phyloP scores from a whole-genome alignment of 2,329 filamentous ascomycete species.

The Diaporthe vexans region DNA sequence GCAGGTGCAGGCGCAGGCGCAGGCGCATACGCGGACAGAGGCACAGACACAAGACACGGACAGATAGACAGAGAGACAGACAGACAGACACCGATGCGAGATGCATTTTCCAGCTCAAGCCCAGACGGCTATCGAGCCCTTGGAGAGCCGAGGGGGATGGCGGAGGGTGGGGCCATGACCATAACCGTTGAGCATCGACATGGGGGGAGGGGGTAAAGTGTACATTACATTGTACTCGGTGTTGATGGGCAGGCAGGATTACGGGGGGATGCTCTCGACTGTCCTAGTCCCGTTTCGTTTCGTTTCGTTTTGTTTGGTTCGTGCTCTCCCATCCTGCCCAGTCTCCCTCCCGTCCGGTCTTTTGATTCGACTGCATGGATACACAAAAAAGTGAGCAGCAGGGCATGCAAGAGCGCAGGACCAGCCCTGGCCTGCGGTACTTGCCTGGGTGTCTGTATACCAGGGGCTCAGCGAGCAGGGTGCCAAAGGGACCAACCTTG shows the following conservation, averaged over 20 bases:
- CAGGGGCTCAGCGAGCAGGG: not conserved
- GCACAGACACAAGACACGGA: not conserved
- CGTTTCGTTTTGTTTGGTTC: not conserved
- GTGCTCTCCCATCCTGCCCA: constrained; percentile 4
- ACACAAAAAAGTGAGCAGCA: not conserved
- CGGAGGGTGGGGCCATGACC: not conserved
- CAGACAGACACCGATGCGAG: not conserved
- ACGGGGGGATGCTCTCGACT: not conserved
- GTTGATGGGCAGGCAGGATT: not conserved
- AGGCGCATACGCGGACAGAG: constrained; percentile 20
- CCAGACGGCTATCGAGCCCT: constrained; percentile 2
- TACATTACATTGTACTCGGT: not conserved
- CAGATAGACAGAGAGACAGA: not conserved
- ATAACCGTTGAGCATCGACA: constrained; percentile 14
- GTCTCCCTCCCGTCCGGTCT: not conserved
- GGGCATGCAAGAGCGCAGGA: not conserved
- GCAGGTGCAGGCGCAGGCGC: constrained; percentile 3
- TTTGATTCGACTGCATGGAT: constrained; percentile 6
- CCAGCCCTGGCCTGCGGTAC: not conserved
- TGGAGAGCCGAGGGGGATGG: constrained; percentile 7
- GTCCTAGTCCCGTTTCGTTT: not conserved
- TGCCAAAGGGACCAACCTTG: not conserved
- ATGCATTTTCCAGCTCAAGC: constrained; percentile 16
- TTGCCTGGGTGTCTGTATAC: not conserved
- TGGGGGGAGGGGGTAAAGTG: not conserved